Conservation (phyloP, 371 early-diverging fungal genomes). For the Nosema granulosis region DNA sequence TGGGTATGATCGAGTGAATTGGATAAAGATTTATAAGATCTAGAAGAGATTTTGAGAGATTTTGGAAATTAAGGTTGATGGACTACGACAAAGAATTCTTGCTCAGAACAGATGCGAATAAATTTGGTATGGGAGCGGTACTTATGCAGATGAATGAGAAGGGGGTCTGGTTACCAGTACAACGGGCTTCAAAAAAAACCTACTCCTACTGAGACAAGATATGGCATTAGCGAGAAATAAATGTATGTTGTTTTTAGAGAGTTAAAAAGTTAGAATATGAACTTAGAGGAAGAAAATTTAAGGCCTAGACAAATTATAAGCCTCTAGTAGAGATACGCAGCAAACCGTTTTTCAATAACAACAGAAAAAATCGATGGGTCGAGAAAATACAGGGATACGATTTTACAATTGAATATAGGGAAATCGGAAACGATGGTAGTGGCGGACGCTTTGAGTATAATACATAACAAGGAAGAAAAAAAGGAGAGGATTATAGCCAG, state of each 20-base stretch:
- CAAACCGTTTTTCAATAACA: slow-evolving; percentile 21
- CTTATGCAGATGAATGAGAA: slow-evolving; percentile 39
- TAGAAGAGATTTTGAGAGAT: slow-evolving; percentile 8
- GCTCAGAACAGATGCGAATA: slow-evolving; percentile 53
- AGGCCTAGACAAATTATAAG: slow-evolving; percentile 54
- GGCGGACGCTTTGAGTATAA: slow-evolving; percentile 47
- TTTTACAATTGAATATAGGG: slow-evolving; percentile 43
- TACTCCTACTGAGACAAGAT: slow-evolving; percentile 32
- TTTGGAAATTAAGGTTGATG: slow-evolving; percentile 9
- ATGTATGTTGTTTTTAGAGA: slow-evolving; percentile 32
- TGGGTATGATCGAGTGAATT: slow-evolving; percentile 14
- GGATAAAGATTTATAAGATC: neutral
- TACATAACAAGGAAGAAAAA: slow-evolving; percentile 13
- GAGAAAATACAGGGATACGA: slow-evolving; percentile 37
- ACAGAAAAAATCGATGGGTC: slow-evolving; percentile 42
- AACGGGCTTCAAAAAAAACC: slow-evolving; percentile 30
- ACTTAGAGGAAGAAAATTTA: slow-evolving; percentile 44
- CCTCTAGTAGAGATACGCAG: slow-evolving; percentile 45
- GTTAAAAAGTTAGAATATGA: slow-evolving; percentile 50
- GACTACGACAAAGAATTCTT: slow-evolving; percentile 35
- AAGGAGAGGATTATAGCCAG: neutral
- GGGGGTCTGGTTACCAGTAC: slow-evolving; percentile 12
- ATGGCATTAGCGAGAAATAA: slow-evolving; percentile 48
- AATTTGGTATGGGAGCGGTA: slow-evolving; percentile 46
- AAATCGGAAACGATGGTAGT: slow-evolving; percentile 15